Percentiles rank a stretch among this genome's conserved stretches.
Evolutionary conservation across 371 early-diverging fungal species (phyloP).

Genomic region (Mucor racemosus): DNA sequence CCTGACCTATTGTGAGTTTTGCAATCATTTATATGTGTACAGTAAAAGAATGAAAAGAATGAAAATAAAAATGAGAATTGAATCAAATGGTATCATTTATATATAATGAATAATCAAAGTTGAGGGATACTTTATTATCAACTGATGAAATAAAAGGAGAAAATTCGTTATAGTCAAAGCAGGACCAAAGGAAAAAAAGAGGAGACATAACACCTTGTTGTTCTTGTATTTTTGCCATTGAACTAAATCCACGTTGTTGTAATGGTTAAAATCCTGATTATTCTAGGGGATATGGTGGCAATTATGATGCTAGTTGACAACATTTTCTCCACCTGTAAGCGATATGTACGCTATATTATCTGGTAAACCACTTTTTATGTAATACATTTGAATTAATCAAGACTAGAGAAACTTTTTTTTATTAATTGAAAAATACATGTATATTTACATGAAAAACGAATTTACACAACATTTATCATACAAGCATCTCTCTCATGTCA

Average conservation of each 20-base stretch:
- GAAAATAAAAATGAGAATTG: neutral
- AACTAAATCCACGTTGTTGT: too few relatives aligned
- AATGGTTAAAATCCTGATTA: neutral
- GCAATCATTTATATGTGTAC: neutral
- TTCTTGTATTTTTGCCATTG: too few relatives aligned
- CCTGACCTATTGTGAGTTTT: conserved; percentile 28
- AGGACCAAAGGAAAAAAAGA: neutral
- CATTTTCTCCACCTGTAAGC: neutral
- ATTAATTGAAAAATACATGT: too few relatives aligned
- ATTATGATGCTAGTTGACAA: too few relatives aligned
- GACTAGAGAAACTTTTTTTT: too few relatives aligned
- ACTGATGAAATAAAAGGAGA: neutral
- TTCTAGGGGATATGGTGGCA: neutral
- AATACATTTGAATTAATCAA: too few relatives aligned
- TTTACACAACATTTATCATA: too few relatives aligned
- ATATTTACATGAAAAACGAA: too few relatives aligned
- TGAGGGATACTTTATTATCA: neutral
- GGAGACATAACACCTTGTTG: neutral
- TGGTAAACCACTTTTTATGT: too few relatives aligned
- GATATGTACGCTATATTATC: neutral
- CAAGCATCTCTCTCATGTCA: too few relatives aligned
- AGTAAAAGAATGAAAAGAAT: neutral
- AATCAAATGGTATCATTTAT: neutral
- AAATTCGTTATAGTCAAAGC: too few relatives aligned
- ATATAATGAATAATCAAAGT: neutral